Conservation (phyloP, 805 yeast genomes). For the Barnettozyma californica region DNA sequence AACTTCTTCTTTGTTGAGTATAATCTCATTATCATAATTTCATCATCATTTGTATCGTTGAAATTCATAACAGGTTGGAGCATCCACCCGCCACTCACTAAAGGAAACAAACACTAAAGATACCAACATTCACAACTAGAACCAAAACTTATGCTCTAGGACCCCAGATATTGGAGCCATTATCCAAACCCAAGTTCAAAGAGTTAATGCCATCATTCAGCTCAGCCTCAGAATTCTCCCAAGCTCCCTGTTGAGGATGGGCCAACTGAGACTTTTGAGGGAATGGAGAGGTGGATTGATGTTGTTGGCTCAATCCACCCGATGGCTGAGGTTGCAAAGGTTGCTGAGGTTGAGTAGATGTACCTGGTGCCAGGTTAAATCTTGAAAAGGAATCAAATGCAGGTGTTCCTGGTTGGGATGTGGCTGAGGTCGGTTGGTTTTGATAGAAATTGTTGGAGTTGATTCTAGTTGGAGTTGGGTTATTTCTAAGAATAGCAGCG, state of each 20-base stretch:
- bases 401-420: conserved; percentile 28
- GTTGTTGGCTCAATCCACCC: conserved; percentile 10
- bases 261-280: conserved; percentile 2
- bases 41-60: conserved; percentile 1
- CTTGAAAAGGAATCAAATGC: conserved; percentile 25
- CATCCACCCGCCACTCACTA: not conserved
- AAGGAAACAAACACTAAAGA: not conserved
- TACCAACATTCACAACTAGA: not conserved
- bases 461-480: conserved; percentile 27
- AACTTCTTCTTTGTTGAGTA: not conserved
- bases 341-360: conserved; percentile 8
- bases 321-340: conserved; percentile 9
- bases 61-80: not conserved
- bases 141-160: conserved; percentile 16
- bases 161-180: conserved; percentile 26
- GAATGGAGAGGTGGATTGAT: conserved; percentile 8
- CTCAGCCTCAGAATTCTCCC: conserved; percentile 17
- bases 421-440: conserved; percentile 23
- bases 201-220: conserved; percentile 22
- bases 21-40: conserved; percentile 1
- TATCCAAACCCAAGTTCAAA: conserved; percentile 22
- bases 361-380: conserved; percentile 13
- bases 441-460: conserved; percentile 9
- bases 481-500: conserved; percentile 27
- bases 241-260: conserved; percentile 2